Base-by-base conservation (phyloP, 2,329 filamentous ascomycete species). In the Neonectria punicea region DNA sequence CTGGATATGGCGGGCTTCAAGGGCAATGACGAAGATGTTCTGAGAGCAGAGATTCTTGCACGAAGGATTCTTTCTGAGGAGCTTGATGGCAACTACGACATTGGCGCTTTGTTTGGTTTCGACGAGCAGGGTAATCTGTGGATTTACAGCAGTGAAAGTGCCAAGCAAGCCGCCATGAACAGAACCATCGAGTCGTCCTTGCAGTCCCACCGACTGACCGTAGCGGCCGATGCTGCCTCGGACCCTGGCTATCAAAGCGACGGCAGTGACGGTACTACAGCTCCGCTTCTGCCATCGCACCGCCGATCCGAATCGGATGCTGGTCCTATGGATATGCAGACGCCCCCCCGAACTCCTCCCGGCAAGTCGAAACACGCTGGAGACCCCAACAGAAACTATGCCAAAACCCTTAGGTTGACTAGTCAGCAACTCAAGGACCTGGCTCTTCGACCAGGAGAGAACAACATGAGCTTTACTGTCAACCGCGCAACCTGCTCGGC, bases 81-180 rank as follows among this genome's bases (percentile, higher is more conserved):
- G 80, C 82, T 98, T 14, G 93, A 97, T 74, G 96, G 94, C 22
- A 94, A 95, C 76, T 98, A 98, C 78, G 96, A 99, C 76, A 97
- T 99, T 73, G 96, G 96, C 6, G 92, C 95, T 2, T 85, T 99
- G 32, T 97, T 99, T 73, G 96, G 94, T 13, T 95, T 96, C 49
- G 96, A 99, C 76, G 94, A 97, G 75, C 90, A 96, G 65, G 96
- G 96, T 7, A 99, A 99, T 74, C 85, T 99, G n/a, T 98, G 96
- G 95, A 98, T 99, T 70, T 99, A 99, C 82, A 96, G 94, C 80
- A 98, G 94, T 73, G 94, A 98, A 78, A 94, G 97, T 75, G 94
- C 96, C 25, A 98, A 98, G 76, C 92, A 96, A 73, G 92, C 92
- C 7, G 95, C 95, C 34, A 91, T 91, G 82, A 90, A 91, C 77